Percentiles rank a stretch among this genome's conserved stretches.
These are phyloP conservation scores for Aureobasidium melanogenum DNA, from an alignment of 2,329 filamentous ascomycete genomes.

Conservation along the genomic window DNA sequence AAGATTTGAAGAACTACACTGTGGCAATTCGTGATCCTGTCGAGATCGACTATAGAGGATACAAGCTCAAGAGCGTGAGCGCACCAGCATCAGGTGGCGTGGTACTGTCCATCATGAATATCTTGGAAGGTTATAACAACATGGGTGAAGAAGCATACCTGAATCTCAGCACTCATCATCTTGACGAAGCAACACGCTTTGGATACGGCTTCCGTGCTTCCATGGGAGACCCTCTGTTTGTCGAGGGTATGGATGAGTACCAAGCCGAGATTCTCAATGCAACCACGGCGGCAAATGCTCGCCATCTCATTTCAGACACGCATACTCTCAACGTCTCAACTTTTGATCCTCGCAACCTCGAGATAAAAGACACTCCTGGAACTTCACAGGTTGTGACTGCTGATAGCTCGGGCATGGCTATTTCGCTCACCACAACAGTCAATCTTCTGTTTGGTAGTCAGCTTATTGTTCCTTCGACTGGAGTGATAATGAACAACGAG, in stretches of 20 bases:
- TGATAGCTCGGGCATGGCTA: slow-evolving; percentile 64
- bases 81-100: slow-evolving; percentile 74
- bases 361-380: slow-evolving; percentile 60
- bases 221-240: slow-evolving; percentile 74
- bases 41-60: slow-evolving; percentile 49
- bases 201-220: slow-evolving; percentile 68
- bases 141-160: slow-evolving; percentile 49
- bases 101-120: slow-evolving; percentile 68
- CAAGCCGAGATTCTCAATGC: slow-evolving; percentile 60
- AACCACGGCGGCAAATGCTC: slow-evolving; percentile 50
- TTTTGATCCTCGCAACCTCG: slow-evolving; percentile 63
- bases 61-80: slow-evolving; percentile 58
- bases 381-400: slow-evolving; percentile 66
- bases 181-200: slow-evolving; percentile 84
- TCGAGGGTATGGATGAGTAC: slow-evolving; percentile 52
- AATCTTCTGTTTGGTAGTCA: slow-evolving; percentile 79
- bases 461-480: slow-evolving; percentile 71
- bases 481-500: slow-evolving; percentile 61
- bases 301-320: slow-evolving; percentile 60
- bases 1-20: slow-evolving; percentile 67
- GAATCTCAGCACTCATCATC: slow-evolving; percentile 68
- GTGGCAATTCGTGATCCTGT: slow-evolving; percentile 56
- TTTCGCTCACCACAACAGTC: slow-evolving; percentile 77
- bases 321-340: slow-evolving; percentile 61
- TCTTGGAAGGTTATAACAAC: slow-evolving; percentile 63